These are phyloP conservation scores for Chaetoscypha palmicola DNA, from an alignment of 2,329 filamentous ascomycete genomes.

Conservation along the genomic window DNA sequence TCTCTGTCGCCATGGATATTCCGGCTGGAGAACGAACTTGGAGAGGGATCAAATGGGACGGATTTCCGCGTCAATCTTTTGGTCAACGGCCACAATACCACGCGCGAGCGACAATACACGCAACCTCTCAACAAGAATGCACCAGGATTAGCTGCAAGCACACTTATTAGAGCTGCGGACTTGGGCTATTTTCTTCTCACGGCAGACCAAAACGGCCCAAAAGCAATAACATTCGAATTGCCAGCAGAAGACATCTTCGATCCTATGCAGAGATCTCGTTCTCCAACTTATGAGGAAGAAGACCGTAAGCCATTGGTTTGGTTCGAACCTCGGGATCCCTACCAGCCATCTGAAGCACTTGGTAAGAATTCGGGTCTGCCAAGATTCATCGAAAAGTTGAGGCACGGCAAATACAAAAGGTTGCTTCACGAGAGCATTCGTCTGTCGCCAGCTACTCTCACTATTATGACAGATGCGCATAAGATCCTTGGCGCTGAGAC, in stretches of 20 bases:
- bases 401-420: constrained; percentile 53
- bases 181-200: constrained; percentile 58
- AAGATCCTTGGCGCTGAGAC: constrained; percentile 65
- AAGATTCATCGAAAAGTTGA: constrained; percentile 46
- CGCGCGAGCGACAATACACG: constrained; percentile 50
- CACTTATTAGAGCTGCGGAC: constrained; percentile 52
- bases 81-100: constrained; percentile 49
- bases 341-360: constrained; percentile 56
- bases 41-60: constrained; percentile 48
- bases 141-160: constrained; percentile 46
- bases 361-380: constrained; percentile 51
- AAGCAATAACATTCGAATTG: constrained; percentile 52
- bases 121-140: constrained; percentile 39
- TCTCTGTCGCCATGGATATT: constrained; percentile 58
- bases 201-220: constrained; percentile 49
- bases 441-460: constrained; percentile 63
- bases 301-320: constrained; percentile 43
- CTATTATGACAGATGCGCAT: constrained; percentile 66
- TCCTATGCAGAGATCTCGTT: constrained; percentile 35
- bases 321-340: constrained; percentile 58
- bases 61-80: constrained; percentile 56
- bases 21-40: constrained; percentile 54
- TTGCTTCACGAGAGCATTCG: constrained; percentile 60
- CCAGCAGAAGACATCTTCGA: constrained; percentile 46
- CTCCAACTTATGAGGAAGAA: constrained; percentile 37